A percentile compares a stretch with the other conserved stretches of the same genome.
phyloP scores from a whole-genome alignment of 1,284 basidiomycete genomes.

The Ganoderma sp. region DNA sequence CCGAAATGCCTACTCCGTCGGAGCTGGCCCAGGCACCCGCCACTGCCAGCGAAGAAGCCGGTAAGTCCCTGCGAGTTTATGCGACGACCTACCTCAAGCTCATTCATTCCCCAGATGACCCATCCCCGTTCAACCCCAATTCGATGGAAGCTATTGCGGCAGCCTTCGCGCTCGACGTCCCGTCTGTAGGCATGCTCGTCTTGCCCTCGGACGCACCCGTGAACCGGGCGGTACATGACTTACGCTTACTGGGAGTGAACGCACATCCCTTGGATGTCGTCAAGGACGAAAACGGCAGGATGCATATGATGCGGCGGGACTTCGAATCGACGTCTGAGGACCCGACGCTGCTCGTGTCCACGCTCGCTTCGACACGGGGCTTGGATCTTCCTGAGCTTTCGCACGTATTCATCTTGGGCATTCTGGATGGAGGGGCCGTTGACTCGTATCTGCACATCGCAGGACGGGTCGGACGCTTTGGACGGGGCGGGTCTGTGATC shows the following conservation, averaged over 20 bases:
- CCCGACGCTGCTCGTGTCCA: constrained; percentile 71
- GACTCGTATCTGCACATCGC: constrained; percentile 74
- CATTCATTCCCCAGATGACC: constrained; percentile 44
- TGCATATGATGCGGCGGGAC: constrained; percentile 46
- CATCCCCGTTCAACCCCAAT: constrained; percentile 57
- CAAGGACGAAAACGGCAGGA: constrained; percentile 48
- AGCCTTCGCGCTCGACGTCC: constrained; percentile 74
- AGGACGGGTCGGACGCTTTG: constrained; percentile 79
- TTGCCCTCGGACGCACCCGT: constrained; percentile 65
- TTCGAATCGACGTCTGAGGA: constrained; percentile 46
- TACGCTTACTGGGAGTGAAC: constrained; percentile 69
- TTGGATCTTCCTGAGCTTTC: constrained; percentile 72
- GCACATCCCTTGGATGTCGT: constrained; percentile 65
- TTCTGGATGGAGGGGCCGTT: constrained; percentile 56
- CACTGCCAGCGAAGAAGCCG: constrained; percentile 13
- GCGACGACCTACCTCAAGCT: constrained; percentile 13
- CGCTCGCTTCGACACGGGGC: constrained; percentile 69
- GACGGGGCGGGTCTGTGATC: constrained; percentile 66
- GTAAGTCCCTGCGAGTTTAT: constrained; percentile 12
- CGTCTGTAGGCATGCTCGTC: constrained; percentile 67
- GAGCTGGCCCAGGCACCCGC: constrained; percentile 20
- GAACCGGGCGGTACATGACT: constrained; percentile 63
- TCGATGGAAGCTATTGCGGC: constrained; percentile 71
- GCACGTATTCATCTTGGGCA: constrained; percentile 75
- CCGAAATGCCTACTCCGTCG: constrained; percentile 14